Evolutionary conservation across 2,329 filamentous ascomycete genomes (phyloP), one percentile per base, ranked within the genome.

Genomic region (Neonectria neomacrospora): DNA sequence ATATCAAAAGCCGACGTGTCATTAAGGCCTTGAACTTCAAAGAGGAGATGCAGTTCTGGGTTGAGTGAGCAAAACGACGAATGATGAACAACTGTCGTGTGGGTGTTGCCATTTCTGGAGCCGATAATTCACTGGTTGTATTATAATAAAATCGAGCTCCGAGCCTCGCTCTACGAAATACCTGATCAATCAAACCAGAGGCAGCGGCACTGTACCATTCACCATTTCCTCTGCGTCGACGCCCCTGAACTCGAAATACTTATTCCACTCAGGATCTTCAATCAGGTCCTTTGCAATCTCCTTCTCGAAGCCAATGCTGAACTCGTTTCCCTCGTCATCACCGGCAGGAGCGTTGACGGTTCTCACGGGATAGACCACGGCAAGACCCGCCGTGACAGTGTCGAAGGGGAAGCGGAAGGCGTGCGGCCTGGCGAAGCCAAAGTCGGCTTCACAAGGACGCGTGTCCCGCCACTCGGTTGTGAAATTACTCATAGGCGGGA

Each of bases 241-340:
- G 0, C 76, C 78, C 22, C 78, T 66, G 44, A 73, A 79, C 55
- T 79, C 78, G 58, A 80, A 79, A 53, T 74, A 80, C 57, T 68
- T 58, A 22, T 68, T 77, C 75, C 75, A 77, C 61, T 79, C 76
- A 6, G 68, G 65, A 61, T 80, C 78, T 2, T 74, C 62, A 6
- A 79, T 63, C 28, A 80, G 57, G 5, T 51, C 60, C 30, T 71
- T 37, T 1, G 68, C 67, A 26, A 79, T 55, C 10, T 71, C 70
- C 63, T 72, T 77, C 72, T 80, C 77, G 51, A 75, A 76, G 0
- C 67, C 62, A 34, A 80, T 70, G 5, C 69, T 63, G 44, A 80
- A 71, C 69, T 78, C 75, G 5, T 65, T 67, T 0, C 78, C 78
- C 62, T 80, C 77, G 23, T 80, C 77, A 0, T 70, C 69, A 3